Base-by-base conservation (phyloP, 495 filamentous ascomycete species). In the Annulohypoxylon bovei region DNA sequence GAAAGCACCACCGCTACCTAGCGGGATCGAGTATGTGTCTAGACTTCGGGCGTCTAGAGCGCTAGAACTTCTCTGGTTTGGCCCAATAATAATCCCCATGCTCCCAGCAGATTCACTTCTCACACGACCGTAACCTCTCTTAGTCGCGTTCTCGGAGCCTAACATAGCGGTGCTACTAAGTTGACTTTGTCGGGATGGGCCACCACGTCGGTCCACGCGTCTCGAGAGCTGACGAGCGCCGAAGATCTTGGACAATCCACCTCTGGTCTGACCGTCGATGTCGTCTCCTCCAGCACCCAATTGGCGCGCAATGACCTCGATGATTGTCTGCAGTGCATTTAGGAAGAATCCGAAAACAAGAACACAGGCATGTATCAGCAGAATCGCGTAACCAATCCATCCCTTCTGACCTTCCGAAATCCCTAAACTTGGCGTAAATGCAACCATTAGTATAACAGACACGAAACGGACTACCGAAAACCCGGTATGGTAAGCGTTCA, bases 321-420 rank as follows among this genome's bases (percentile, higher is more conserved):
- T 86, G 42, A 97, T 82, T 0, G 94, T 97, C 76, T 97, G 93
- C 6, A 97, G 75, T 1, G 95, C 91, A 75, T 97, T 98, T 28
- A 98, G 82, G 74, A 97, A 93, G 81, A 98, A 99, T 2, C 93
- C 94, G 73, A 97, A 96, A 7, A 97, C 89, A 6, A 99, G 82
- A 6, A 97, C 93, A 66, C 92, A 83, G 9, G 87, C 94, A 73
- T 99, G 95, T 56, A 96, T 85, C 22, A 97, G 77, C 27, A 99
- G 86, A 59, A 98, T 97, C 18, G 89, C 86, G 77, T 98, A 99
- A 30, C 95, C 95, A 70, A 98, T 92, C 95, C 95, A 99, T 12
- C 94, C 92, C 71, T 92, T 93, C 3, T 92, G 83, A 0, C 89
- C 87, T 71, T 94, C 88, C 2, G 87, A 86, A 6, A 98, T 88